Percentiles rank a stretch among this genome's conserved stretches.
These are phyloP conservation scores for Neophaeococcomyces mojaviensis DNA, from an alignment of 2,329 filamentous ascomycete genomes.

Conservation along the genomic window DNA sequence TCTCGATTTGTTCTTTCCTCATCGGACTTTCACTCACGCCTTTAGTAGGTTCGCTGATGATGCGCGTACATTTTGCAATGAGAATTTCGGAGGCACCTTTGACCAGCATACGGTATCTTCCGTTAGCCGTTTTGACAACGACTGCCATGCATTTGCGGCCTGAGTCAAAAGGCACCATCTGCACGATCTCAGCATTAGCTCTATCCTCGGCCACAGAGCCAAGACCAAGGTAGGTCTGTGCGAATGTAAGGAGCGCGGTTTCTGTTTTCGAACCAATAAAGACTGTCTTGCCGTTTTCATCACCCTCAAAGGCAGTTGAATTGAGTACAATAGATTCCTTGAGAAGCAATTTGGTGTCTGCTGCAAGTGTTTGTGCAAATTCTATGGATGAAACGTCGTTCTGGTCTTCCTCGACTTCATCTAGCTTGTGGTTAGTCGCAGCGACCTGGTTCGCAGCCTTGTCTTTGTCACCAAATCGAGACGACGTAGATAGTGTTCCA, in stretches of 20 bases:
- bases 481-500: conserved; percentile 45
- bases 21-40: conserved; percentile 48
- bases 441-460: conserved; percentile 24
- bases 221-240: conserved; percentile 59
- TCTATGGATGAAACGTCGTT: conserved; percentile 47
- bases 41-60: conserved; percentile 54
- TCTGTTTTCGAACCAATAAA: conserved; percentile 75
- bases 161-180: conserved; percentile 54
- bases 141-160: conserved; percentile 63
- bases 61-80: conserved; percentile 39
- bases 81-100: conserved; percentile 49
- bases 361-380: conserved; percentile 46
- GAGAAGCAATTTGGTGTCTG: conserved; percentile 49
- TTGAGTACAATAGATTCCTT: conserved; percentile 60
- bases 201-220: conserved; percentile 54
- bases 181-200: conserved; percentile 51
- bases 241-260: conserved; percentile 64
- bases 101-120: conserved; percentile 50
- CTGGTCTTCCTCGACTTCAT: conserved; percentile 22
- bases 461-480: conserved; percentile 37
- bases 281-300: conserved; percentile 49
- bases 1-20: conserved; percentile 49
- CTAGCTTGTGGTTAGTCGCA: conserved; percentile 19
- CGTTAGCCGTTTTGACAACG: conserved; percentile 49
- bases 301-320: conserved; percentile 62